A percentile compares a stretch with the other conserved stretches of the same genome.
Evolutionary conservation across 2,329 filamentous ascomycete genomes (phyloP).

Genomic region (Penicillium crustosum): DNA sequence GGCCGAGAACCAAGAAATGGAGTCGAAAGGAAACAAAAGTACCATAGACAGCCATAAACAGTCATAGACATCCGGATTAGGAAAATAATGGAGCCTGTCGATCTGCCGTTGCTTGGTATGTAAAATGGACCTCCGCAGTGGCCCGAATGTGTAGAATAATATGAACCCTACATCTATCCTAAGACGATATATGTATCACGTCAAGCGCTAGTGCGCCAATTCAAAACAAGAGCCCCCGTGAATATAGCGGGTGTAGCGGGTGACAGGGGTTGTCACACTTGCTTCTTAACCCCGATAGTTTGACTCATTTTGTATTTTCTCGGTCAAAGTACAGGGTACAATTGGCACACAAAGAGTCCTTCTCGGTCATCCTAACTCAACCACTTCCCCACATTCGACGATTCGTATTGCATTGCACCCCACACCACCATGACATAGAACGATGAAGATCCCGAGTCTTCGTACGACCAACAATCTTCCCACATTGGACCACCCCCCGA

Average conservation of each 20-base stretch:
- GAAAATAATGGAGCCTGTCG: background rate
- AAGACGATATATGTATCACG: background rate
- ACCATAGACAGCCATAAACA: background rate
- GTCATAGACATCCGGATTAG: background rate
- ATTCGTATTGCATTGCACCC: background rate
- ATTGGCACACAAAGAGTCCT: too few species aligned
- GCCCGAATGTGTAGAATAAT: background rate
- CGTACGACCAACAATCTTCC: background rate
- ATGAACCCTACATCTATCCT: too few species aligned
- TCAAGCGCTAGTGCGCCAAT: background rate
- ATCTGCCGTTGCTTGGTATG: background rate
- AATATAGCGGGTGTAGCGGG: background rate
- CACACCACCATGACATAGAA: background rate
- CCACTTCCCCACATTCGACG: too few species aligned
- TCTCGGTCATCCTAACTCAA: too few species aligned
- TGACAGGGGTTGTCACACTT: background rate
- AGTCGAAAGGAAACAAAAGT: background rate
- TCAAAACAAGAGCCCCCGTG: background rate
- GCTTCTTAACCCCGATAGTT: background rate
- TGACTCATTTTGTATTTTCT: background rate
- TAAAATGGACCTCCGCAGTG: background rate
- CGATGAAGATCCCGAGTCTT: background rate
- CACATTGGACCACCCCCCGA: constrained; percentile 14
- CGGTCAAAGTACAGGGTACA: background rate
- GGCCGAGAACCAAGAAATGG: background rate